phyloP scores from a whole-genome alignment of 106 monocot genomes.

The Xerophyta viscosa region DNA sequence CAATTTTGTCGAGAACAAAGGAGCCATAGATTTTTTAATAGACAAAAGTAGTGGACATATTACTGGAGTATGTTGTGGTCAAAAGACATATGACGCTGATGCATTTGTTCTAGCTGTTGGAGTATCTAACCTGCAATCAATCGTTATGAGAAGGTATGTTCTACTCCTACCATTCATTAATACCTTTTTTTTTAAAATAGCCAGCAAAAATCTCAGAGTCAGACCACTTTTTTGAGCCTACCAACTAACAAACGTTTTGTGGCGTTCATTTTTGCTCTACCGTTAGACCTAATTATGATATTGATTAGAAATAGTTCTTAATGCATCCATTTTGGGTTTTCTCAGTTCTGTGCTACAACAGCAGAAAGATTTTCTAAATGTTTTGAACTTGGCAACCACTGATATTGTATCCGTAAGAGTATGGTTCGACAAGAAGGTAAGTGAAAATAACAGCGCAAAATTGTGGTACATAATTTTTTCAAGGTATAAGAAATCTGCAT shows the following conservation, averaged over 20 bases:
- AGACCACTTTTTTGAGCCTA: not conserved
- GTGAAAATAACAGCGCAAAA: not conserved
- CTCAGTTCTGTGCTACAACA: constrained; percentile 47
- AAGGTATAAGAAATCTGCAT: not conserved
- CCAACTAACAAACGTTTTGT: not conserved
- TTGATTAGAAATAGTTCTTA: too few relatives aligned
- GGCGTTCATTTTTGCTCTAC: not conserved
- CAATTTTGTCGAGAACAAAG: constrained; percentile 35
- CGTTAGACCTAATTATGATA: not conserved
- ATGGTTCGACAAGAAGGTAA: constrained; percentile 75
- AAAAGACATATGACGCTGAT: constrained; percentile 47
- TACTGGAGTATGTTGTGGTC: constrained; percentile 45
- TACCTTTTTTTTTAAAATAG: not conserved
- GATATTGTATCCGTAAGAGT: constrained; percentile 55
- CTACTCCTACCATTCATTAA: not conserved
- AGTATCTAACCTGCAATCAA: constrained; percentile 47
- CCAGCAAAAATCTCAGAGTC: too few relatives aligned
- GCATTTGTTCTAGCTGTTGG: constrained; percentile 56
- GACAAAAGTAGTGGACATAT: constrained; percentile 36
- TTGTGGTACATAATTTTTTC: not conserved
- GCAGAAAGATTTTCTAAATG: constrained; percentile 49
- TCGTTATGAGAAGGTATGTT: constrained; percentile 38
- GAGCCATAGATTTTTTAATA: constrained; percentile 27
- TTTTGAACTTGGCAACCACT: constrained; percentile 36
- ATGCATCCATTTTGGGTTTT: constrained; percentile 11